Conservation (phyloP, 257 asterid species). For the Lycium barbarum region DNA sequence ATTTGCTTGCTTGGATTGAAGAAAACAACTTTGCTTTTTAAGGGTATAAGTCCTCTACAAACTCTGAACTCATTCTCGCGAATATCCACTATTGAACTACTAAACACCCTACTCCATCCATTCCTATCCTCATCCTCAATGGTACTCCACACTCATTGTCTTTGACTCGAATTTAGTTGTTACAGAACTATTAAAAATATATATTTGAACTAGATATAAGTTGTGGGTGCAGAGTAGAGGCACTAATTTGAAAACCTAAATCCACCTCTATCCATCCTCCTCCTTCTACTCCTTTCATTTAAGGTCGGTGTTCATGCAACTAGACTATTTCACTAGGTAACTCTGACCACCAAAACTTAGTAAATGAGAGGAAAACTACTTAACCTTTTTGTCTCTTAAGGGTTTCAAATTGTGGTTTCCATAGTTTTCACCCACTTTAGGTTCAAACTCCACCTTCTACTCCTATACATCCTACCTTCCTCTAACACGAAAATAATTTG, state of each 20-base stretch:
- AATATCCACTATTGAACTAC: neutral
- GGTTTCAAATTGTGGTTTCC: neutral
- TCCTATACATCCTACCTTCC: neutral
- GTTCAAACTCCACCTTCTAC: neutral
- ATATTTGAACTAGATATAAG: neutral
- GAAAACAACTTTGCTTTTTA: neutral
- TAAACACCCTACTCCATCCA: neutral
- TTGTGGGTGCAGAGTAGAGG: neutral
- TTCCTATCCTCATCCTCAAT: neutral
- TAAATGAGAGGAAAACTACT: neutral
- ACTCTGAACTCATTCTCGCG: neutral
- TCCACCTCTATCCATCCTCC: neutral
- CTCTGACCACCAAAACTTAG: neutral
- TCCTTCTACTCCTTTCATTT: neutral
- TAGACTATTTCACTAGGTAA: neutral
- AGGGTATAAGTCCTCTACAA: neutral
- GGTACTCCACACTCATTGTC: constrained; percentile 9
- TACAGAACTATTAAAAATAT: neutral
- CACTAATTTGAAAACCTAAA: no score
- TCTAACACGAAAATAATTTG: neutral
- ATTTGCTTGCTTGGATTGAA: neutral
- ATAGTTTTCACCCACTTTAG: neutral
- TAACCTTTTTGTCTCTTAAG: neutral
- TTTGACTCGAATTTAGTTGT: neutral
- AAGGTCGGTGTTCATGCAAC: neutral